Evolutionary conservation across 192 early-diverging fungal species (phyloP).

Genomic region (Glomus cerebriforme): DNA sequence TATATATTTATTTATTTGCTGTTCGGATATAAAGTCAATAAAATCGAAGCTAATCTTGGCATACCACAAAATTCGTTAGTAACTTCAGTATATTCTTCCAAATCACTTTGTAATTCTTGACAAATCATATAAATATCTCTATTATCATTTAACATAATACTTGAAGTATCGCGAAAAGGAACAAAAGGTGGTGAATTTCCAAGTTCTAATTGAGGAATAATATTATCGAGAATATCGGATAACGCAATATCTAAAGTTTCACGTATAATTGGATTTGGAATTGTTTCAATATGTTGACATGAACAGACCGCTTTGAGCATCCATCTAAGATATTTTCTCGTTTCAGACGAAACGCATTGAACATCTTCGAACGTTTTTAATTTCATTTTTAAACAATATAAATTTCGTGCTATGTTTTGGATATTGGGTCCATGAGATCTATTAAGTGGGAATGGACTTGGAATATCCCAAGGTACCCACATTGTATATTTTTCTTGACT

Average conservation of each 20-base stretch:
- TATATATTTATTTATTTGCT: background rate
- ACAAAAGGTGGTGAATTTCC: background rate
- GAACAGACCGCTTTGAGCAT: background rate
- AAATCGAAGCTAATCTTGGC: background rate
- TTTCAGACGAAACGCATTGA: background rate
- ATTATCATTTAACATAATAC: slow-evolving; percentile 24
- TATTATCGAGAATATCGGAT: slow-evolving; percentile 16
- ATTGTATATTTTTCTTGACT: background rate
- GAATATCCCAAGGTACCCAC: slow-evolving; percentile 7
- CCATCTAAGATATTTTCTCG: background rate
- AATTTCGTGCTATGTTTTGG: slow-evolving; percentile 5
- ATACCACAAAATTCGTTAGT: background rate
- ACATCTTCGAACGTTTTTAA: slow-evolving; percentile 4
- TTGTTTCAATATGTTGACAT: background rate
- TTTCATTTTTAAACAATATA: slow-evolving; percentile 12
- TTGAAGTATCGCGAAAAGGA: background rate
- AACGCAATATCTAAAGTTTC: slow-evolving; percentile 16
- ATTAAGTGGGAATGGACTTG: slow-evolving; percentile 25
- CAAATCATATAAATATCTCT: background rate
- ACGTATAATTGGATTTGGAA: slow-evolving; percentile 14
- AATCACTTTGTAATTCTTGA: background rate
- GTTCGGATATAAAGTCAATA: background rate
- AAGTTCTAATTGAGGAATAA: slow-evolving; percentile 19
- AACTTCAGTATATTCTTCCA: background rate
- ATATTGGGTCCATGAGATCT: background rate